Evolutionary conservation across 495 filamentous ascomycete species (phyloP).

Genomic region (Xylaria curta): DNA sequence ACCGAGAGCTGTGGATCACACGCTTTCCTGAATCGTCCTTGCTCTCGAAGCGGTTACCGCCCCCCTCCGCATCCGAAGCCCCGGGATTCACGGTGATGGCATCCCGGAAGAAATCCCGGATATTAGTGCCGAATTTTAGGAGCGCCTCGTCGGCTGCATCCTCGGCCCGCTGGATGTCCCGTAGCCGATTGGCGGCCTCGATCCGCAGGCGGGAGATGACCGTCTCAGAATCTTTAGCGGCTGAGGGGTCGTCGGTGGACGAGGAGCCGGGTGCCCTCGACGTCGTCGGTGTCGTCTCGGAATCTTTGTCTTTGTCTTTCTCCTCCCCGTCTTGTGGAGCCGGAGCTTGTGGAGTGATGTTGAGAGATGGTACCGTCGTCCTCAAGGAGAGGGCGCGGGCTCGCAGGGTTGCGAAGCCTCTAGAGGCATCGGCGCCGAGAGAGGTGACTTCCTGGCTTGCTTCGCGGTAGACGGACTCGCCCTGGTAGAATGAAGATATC

Average conservation of each 20-base stretch:
- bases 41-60: constrained; percentile 82
- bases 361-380: constrained; percentile 44
- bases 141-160: constrained; percentile 98
- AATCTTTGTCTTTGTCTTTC: constrained; percentile 44
- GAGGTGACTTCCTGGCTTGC: constrained; percentile 80
- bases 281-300: constrained; percentile 50
- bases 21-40: constrained; percentile 88
- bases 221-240: constrained; percentile 68
- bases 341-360: constrained; percentile 16
- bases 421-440: constrained; percentile 79
- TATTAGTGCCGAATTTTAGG: constrained; percentile 88
- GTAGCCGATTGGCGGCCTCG: constrained; percentile 83
- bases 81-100: constrained; percentile 83
- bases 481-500: constrained; percentile 40
- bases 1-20: constrained; percentile 90
- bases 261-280: constrained; percentile 42
- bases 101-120: constrained; percentile 88
- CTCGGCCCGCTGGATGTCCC: constrained; percentile 91
- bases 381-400: constrained; percentile 77
- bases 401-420: constrained; percentile 78
- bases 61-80: constrained; percentile 43
- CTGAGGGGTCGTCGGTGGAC: constrained; percentile 56
- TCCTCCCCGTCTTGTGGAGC: constrained; percentile 22
- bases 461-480: constrained; percentile 84
- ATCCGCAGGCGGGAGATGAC: constrained; percentile 82